phyloP scores from a whole-genome alignment of 2,329 filamentous ascomycete species.

The Neofusicoccum sp. region DNA sequence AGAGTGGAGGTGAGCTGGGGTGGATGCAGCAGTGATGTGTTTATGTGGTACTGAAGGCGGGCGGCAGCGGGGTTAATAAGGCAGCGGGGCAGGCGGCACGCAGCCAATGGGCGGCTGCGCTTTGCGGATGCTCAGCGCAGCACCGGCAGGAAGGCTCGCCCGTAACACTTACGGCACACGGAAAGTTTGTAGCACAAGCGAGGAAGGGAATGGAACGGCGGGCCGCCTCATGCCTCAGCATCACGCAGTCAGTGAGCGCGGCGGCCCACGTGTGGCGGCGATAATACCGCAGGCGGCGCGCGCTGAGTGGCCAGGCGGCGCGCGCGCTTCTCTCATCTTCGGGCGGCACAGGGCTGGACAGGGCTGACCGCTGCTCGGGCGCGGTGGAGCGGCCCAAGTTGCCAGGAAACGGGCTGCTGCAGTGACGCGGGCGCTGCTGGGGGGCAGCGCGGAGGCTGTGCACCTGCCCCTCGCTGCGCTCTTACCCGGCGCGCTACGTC shows the following conservation, averaged over 20 bases:
- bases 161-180: slow-evolving; percentile 3
- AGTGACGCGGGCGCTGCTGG: neutral
- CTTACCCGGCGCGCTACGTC: slow-evolving; percentile 13
- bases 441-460: slow-evolving; percentile 4
- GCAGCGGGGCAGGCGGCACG: slow-evolving; percentile 9
- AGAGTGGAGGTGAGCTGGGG: slow-evolving; percentile 11
- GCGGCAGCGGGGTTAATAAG: slow-evolving; percentile 14
- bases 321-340: neutral
- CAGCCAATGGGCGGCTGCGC: slow-evolving; percentile 2
- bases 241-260: slow-evolving; percentile 1
- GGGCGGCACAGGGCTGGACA: slow-evolving; percentile 13
- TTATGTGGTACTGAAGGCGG: slow-evolving; percentile 14
- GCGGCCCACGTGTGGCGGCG: slow-evolving; percentile 1
- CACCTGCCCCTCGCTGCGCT: slow-evolving; percentile 3
- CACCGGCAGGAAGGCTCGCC: slow-evolving; percentile 4
- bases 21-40: slow-evolving; percentile 14
- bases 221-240: slow-evolving; percentile 6
- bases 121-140: slow-evolving; percentile 11
- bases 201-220: slow-evolving; percentile 12
- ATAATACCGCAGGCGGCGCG: slow-evolving; percentile 9
- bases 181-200: slow-evolving; percentile 6
- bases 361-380: slow-evolving; percentile 1
- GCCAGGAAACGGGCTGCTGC: slow-evolving; percentile 7
- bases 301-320: neutral
- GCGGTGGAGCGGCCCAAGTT: slow-evolving; percentile 1